These are phyloP conservation scores for Pythium guiyangense DNA, from an alignment of 352 stramenopile genomes.

Conservation along the genomic window DNA sequence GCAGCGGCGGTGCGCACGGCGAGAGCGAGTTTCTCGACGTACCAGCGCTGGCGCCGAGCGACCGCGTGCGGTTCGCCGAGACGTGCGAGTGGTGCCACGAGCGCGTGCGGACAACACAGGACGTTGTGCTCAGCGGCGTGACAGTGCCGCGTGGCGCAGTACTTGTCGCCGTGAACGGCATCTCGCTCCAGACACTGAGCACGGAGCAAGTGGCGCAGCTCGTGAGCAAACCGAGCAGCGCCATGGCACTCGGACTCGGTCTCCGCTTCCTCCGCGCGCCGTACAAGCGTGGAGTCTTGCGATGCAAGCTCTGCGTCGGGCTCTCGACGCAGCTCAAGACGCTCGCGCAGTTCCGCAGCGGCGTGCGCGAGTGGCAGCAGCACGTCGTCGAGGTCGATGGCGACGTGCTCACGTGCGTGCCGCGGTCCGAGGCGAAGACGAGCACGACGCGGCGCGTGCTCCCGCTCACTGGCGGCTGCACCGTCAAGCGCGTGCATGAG, in stretches of 20 bases:
- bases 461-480: conserved; percentile 36
- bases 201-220: conserved; percentile 34
- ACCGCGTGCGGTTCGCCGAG: conserved; percentile 24
- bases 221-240: conserved; percentile 23
- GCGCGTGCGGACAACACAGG: conserved; percentile 42
- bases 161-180: conserved; percentile 53
- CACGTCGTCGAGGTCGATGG: conserved; percentile 63
- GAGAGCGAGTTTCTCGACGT: conserved; percentile 31
- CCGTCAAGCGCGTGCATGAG: conserved; percentile 62
- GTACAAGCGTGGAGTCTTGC: conserved; percentile 37
- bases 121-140: conserved; percentile 20
- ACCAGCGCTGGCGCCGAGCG: conserved; percentile 19
- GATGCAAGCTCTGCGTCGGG: conserved; percentile 46
- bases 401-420: conserved; percentile 50
- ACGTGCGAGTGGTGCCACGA: conserved; percentile 54
- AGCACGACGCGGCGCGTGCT: conserved; percentile 37
- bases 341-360: conserved; percentile 42
- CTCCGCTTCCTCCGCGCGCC: conserved; percentile 50
- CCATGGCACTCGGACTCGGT: conserved; percentile 29
- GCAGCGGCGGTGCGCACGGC: neutral
- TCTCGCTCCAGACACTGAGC: conserved; percentile 55
- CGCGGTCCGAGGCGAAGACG: conserved; percentile 16
- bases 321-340: conserved; percentile 56
- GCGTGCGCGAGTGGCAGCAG: conserved; percentile 43
- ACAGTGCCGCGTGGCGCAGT: conserved; percentile 45